These are phyloP conservation scores for Blastobotrys americana DNA, from an alignment of 805 yeast species.

Conservation along the genomic window DNA sequence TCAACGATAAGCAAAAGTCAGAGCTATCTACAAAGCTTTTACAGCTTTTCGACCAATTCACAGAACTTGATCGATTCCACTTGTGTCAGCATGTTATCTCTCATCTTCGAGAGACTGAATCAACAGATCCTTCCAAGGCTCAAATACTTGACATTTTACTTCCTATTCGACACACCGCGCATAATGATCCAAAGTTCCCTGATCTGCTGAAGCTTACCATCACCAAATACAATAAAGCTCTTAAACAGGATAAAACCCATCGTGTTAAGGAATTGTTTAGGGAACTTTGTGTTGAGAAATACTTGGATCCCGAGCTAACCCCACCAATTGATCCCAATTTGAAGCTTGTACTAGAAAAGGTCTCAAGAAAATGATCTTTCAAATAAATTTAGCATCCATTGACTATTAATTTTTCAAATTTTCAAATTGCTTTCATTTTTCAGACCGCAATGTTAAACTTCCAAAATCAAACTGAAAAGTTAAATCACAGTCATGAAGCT, in stretches of 20 bases:
- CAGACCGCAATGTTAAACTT: too few relatives aligned
- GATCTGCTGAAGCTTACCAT: conserved; percentile 60
- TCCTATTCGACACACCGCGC: conserved; percentile 51
- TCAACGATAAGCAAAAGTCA: conserved; percentile 29
- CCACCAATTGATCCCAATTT: not conserved
- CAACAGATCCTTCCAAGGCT: conserved; percentile 18
- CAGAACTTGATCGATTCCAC: conserved; percentile 59
- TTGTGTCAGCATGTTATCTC: conserved; percentile 58
- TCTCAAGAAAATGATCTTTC: not conserved
- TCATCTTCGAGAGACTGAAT: conserved; percentile 39
- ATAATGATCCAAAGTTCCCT: conserved; percentile 41
- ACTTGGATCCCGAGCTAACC: not conserved
- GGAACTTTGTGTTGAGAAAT: conserved; percentile 8
- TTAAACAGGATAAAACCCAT: conserved; percentile 11
- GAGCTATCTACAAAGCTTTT: conserved; percentile 43
- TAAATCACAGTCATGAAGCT: too few relatives aligned
- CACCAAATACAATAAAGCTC: conserved; percentile 46
- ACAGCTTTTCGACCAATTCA: conserved; percentile 58
- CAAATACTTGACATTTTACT: conserved; percentile 52
- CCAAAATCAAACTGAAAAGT: too few relatives aligned
- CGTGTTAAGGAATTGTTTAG: conserved; percentile 22
- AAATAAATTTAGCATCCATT: too few relatives aligned
- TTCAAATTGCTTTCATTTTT: too few relatives aligned
- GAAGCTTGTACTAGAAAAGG: not conserved
- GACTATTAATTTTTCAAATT: too few relatives aligned